phyloP scores from a whole-genome alignment of 2,329 filamentous ascomycete species.

The Aquanectria penicillioides region DNA sequence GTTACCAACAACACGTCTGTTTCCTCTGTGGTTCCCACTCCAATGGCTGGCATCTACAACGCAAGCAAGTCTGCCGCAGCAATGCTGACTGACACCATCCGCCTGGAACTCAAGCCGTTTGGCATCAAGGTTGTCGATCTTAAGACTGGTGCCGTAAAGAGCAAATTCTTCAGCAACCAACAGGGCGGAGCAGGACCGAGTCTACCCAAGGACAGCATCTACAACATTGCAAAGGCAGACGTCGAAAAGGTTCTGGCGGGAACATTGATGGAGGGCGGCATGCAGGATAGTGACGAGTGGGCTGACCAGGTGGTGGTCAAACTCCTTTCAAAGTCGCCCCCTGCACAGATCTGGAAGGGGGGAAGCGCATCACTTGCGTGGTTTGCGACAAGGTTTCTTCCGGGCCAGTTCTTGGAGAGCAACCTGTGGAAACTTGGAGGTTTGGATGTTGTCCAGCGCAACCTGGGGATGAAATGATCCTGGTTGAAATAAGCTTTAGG shows the following conservation, averaged over 20 bases:
- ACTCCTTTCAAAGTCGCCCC: not conserved
- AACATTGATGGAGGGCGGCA: not conserved
- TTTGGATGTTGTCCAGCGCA: slow-evolving; percentile 4
- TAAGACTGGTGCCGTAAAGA: slow-evolving; percentile 16
- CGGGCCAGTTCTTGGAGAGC: not conserved
- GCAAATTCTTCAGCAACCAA: not conserved
- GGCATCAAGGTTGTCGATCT: slow-evolving; percentile 38
- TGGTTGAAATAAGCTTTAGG: no score
- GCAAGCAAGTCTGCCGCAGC: slow-evolving; percentile 38
- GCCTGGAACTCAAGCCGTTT: slow-evolving; percentile 42
- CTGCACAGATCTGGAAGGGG: slow-evolving; percentile 1
- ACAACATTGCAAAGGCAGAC: slow-evolving; percentile 9
- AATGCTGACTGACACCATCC: slow-evolving; percentile 37
- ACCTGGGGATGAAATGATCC: no score
- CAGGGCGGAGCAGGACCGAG: not conserved
- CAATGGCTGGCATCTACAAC: slow-evolving; percentile 35
- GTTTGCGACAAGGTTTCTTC: not conserved
- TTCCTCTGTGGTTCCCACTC: not conserved
- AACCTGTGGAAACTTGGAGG: not conserved
- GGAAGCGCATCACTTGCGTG: slow-evolving; percentile 4
- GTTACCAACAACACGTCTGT: slow-evolving; percentile 38
- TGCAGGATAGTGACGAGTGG: slow-evolving; percentile 4
- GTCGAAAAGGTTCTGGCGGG: not conserved
- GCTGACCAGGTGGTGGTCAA: not conserved
- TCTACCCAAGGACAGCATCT: slow-evolving; percentile 2